Evolutionary conservation across 768 basidiomycete species (phyloP), one percentile per base, ranked within the genome.

Genomic region (Fibroporia radiculosa): DNA sequence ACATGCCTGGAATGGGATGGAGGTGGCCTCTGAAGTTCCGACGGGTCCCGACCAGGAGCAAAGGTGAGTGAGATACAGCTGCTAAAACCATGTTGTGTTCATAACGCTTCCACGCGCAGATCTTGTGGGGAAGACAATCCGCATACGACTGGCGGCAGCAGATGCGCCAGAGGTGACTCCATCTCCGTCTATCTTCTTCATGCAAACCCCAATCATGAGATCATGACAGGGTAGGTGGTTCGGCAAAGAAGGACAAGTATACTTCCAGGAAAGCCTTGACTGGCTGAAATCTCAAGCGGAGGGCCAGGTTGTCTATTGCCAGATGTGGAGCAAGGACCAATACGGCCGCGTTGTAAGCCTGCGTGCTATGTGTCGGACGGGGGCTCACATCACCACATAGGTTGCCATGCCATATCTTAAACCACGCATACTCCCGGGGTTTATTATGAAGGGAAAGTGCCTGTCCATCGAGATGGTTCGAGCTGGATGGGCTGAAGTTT

Each of bases 151-250:
- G 23, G 88, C 88, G 12, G 93, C 90, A 0, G 80, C 92, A 4
- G 93, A 98, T 59, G 93, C 93, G 1, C 93, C 93, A 0, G 93
- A 98, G 71, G 90, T 86, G 59, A 42, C 37, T 28, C n/a, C 41
- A 13, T 38, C 16, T 28, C 40, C 16, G n/a, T 35, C 18, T 28
- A 7, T 23, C 40, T n/a, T 40, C 24, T 27, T 26, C n/a, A 23
- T 11, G 12, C 3, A 37, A 18, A 16, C 23, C 22, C 13, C 7
- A 19, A 40, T 31, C 6, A 22, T 29, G n/a, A 11, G 24, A 14
- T 3, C 22, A 1, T 28, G 14, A 19, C 50, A 90, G 88, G 75
- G 70, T n/a, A 69, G 81, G 0, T 87, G 96, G 61, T 95, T 92
- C 51, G 93, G 93, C 18, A 77, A 80, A 40, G 77, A 80, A 8